Conservation (phyloP, 805 yeast species). For the Metschnikowia vanudenii region DNA sequence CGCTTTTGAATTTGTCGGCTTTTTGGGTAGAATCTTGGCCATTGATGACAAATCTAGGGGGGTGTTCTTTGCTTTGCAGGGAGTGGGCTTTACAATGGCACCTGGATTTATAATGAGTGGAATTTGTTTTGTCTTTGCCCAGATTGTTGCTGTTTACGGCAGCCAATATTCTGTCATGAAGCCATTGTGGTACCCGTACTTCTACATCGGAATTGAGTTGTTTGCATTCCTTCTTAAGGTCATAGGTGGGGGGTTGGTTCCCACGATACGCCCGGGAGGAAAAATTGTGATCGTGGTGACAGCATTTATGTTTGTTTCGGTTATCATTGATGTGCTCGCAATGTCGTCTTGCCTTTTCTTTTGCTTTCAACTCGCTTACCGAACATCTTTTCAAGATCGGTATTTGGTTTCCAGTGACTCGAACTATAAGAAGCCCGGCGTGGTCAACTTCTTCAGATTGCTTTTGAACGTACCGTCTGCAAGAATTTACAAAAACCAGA, state of each 20-base stretch:
- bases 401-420: slow-evolving; percentile 15
- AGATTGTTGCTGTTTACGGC: slow-evolving; percentile 38
- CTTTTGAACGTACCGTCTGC: slow-evolving; percentile 27
- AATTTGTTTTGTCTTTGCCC: slow-evolving; percentile 40
- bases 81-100: slow-evolving; percentile 35
- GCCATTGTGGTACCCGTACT: slow-evolving; percentile 45
- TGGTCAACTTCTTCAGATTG: slow-evolving; percentile 28
- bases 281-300: slow-evolving; percentile 31
- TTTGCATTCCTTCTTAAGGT: slow-evolving; percentile 38
- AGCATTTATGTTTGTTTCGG: slow-evolving; percentile 9
- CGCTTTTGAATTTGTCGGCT: slow-evolving; percentile 38
- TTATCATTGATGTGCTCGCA: slow-evolving; percentile 30
- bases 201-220: slow-evolving; percentile 37
- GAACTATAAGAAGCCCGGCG: slow-evolving; percentile 3
- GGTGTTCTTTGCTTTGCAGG: slow-evolving; percentile 31
- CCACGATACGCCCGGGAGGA: slow-evolving; percentile 26
- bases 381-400: slow-evolving; percentile 31
- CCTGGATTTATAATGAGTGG: slow-evolving; percentile 46
- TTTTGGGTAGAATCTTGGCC: slow-evolving; percentile 36
- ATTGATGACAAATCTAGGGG: slow-evolving; percentile 24
- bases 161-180: slow-evolving; percentile 35
- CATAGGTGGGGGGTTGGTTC: slow-evolving; percentile 38
- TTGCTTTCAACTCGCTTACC: slow-evolving; percentile 34
- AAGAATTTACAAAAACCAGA: slow-evolving; percentile 19
- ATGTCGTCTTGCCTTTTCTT: slow-evolving; percentile 34